These are phyloP conservation scores for Leptodontidium sp. DNA, from an alignment of 2,329 filamentous ascomycete species.

Conservation along the genomic window DNA sequence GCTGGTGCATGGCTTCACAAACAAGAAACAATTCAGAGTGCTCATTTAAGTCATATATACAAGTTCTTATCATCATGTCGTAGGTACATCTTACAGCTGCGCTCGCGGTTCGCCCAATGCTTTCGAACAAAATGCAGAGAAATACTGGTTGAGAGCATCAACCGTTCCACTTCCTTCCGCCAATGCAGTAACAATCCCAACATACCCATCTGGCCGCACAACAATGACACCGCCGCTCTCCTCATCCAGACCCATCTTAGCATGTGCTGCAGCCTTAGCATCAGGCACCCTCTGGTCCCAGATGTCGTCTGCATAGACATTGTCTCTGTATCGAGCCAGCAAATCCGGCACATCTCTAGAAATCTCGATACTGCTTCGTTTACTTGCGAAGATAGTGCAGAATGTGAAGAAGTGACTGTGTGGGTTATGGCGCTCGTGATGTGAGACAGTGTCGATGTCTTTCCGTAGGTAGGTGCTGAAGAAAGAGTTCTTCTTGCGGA, in stretches of 20 bases:
- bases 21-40: no score
- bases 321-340: conserved; percentile 78
- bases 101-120: conserved; percentile 53
- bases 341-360: conserved; percentile 72
- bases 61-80: conserved; percentile 1
- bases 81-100: conserved; percentile 48
- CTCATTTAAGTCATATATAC: neutral
- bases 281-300: conserved; percentile 75
- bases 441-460: conserved; percentile 69
- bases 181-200: conserved; percentile 77
- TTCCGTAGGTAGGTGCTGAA: conserved; percentile 69
- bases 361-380: conserved; percentile 76
- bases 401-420: conserved; percentile 85
- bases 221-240: conserved; percentile 82
- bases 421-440: conserved; percentile 85
- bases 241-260: conserved; percentile 83
- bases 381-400: conserved; percentile 76
- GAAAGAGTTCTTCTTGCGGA: conserved; percentile 75
- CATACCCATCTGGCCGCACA: conserved; percentile 86
- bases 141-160: conserved; percentile 85
- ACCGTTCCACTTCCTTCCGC: conserved; percentile 81
- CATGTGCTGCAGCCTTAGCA: conserved; percentile 78
- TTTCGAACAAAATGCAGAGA: conserved; percentile 75
- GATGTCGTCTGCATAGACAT: conserved; percentile 87
- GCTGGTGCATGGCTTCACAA: no score